A percentile compares a stretch with the other conserved stretches of the same genome.
Evolutionary conservation across 2,329 filamentous ascomycete species (phyloP).

Genomic region (Phyllosticta capitalensis): DNA sequence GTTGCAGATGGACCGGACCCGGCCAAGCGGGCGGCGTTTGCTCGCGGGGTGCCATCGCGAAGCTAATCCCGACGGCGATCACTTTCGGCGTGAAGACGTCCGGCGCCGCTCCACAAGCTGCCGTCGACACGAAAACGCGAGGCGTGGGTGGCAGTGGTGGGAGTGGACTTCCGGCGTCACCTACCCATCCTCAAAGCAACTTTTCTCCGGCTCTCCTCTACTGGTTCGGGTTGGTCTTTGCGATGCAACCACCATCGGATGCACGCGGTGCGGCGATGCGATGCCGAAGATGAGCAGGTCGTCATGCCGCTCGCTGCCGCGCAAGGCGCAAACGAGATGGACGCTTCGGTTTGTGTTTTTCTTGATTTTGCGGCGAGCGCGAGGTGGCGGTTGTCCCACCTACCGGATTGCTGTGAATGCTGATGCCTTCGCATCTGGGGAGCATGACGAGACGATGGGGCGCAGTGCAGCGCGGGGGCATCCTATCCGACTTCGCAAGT

Average conservation of each 20-base stretch:
- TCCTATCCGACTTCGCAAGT: not conserved
- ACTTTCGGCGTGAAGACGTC: not conserved
- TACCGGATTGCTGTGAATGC: not conserved
- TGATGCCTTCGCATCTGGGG: not conserved
- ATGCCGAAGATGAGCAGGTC: too few relatives aligned
- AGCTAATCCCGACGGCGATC: not conserved
- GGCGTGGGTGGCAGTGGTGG: not conserved
- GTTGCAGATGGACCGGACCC: too few relatives aligned
- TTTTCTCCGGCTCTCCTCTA: too few relatives aligned
- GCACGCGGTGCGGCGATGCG: too few relatives aligned
- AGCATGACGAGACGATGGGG: not conserved
- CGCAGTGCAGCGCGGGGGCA: not conserved
- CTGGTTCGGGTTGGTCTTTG: too few relatives aligned
- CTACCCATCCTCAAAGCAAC: too few relatives aligned
- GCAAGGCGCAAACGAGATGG: not conserved
- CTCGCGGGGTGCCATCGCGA: not conserved
- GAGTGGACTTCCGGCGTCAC: not conserved
- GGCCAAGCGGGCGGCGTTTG: too few relatives aligned
- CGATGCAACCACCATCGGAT: too few relatives aligned
- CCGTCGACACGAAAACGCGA: not conserved
- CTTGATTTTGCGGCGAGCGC: not conserved
- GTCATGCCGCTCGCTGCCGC: not conserved
- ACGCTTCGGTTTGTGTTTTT: not conserved
- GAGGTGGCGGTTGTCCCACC: not conserved
- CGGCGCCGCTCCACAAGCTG: not conserved